A percentile compares a stretch with the other conserved stretches of the same genome.
These are phyloP conservation scores for slime mould (Dictyostelium discoideum) DNA, from an alignment of 78 protist species.

Conservation along the genomic window dicty_2.7 NC_007089.4:1530501-1531000, in stretches of 20 bases:
- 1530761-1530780: neutral
- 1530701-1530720: conserved; percentile 37
- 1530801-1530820: neutral
- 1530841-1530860: neutral
- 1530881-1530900: neutral
- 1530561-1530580: conserved; percentile 83
- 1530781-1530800: neutral
- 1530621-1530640: conserved; percentile 96
- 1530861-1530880: neutral
- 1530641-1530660: conserved; percentile 99
- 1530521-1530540: conserved; percentile 89
- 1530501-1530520: conserved; percentile 93
- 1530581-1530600: conserved; percentile 90
- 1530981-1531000: conserved; percentile 93
- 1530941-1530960: too few species aligned
- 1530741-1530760: too few species aligned
- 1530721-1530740: too few species aligned
- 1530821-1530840: too few species aligned
- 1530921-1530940: neutral
- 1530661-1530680: conserved; percentile 99
- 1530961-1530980: neutral
- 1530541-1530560: conserved; percentile 85
- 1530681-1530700: conserved; percentile 98
- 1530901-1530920: neutral
- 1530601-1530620: conserved; percentile 95